These are phyloP conservation scores for Hypoxylon sp. DNA, from an alignment of 2,329 filamentous ascomycete genomes.

Conservation along the genomic window DNA sequence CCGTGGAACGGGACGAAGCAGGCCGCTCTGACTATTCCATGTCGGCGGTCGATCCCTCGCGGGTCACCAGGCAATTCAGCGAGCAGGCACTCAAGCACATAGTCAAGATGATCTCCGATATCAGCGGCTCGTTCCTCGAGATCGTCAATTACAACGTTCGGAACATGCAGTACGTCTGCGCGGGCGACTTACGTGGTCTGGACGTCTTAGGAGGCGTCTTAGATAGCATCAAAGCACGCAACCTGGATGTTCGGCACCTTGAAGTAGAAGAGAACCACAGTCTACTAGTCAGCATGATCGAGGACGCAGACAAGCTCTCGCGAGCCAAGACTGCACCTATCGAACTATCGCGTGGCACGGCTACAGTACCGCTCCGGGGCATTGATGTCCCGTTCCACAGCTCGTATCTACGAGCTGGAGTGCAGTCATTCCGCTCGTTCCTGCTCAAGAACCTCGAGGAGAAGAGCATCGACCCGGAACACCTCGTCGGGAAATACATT, in stretches of 20 bases:
- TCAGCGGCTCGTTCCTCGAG: constrained; percentile 51
- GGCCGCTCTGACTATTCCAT: constrained; percentile 51
- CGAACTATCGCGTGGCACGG: constrained; percentile 46
- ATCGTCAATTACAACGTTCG: constrained; percentile 56
- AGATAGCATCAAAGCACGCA: constrained; percentile 72
- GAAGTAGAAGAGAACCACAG: constrained; percentile 25
- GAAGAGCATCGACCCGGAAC: constrained; percentile 47
- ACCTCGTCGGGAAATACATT: constrained; percentile 54
- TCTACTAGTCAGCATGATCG: constrained; percentile 25
- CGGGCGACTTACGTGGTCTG: constrained; percentile 55
- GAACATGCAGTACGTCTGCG: constrained; percentile 57
- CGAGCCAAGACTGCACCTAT: constrained; percentile 40
- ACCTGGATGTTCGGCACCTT: constrained; percentile 55
- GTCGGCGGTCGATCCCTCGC: constrained; percentile 53
- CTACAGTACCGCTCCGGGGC: constrained; percentile 53
- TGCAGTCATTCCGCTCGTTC: constrained; percentile 52
- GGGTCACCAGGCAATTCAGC: constrained; percentile 46
- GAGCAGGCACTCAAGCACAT: constrained; percentile 47
- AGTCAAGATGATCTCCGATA: constrained; percentile 46
- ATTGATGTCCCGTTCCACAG: constrained; percentile 56
- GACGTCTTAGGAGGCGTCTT: constrained; percentile 69
- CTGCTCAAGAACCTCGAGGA: constrained; percentile 48
- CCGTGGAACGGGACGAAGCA: constrained; percentile 50
- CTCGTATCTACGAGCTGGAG: constrained; percentile 47
- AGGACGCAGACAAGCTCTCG: constrained; percentile 26